phyloP scores from a whole-genome alignment of 2,329 filamentous ascomycete species.

The Beauveria scarabaeidicola region DNA sequence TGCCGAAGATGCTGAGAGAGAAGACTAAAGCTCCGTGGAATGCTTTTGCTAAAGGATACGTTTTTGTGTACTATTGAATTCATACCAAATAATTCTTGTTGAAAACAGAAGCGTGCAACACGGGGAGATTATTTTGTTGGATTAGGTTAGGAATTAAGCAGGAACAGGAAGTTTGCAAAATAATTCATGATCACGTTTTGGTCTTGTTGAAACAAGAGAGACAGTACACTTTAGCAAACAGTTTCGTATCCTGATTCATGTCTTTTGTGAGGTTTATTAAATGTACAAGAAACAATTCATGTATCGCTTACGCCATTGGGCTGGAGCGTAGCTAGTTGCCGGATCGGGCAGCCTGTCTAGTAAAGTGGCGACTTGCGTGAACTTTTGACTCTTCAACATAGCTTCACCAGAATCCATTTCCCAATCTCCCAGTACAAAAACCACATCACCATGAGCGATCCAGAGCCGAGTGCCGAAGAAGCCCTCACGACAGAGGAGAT shows the following conservation, averaged over 20 bases:
- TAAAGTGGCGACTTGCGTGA: background rate
- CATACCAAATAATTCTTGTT: background rate
- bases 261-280: no score
- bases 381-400: background rate
- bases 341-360: background rate
- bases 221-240: no score
- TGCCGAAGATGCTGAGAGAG: background rate
- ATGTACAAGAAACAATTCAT: no score
- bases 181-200: background rate
- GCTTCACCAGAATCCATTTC: background rate
- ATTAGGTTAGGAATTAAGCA: background rate
- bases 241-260: background rate
- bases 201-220: background rate
- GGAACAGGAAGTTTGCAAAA: background rate
- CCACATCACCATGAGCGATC: conserved; percentile 16
- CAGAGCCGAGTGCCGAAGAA: conserved; percentile 27
- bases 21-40: background rate
- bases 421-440: background rate
- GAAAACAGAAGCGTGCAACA: background rate
- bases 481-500: conserved; percentile 36
- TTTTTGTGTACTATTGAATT: background rate
- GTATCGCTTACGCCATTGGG: background rate
- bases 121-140: background rate
- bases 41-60: background rate
- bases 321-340: background rate